Evolutionary conservation across 345 rosid species (phyloP), one percentile per base, ranked within the genome.

Genomic region (Isatis tinctoria): DNA sequence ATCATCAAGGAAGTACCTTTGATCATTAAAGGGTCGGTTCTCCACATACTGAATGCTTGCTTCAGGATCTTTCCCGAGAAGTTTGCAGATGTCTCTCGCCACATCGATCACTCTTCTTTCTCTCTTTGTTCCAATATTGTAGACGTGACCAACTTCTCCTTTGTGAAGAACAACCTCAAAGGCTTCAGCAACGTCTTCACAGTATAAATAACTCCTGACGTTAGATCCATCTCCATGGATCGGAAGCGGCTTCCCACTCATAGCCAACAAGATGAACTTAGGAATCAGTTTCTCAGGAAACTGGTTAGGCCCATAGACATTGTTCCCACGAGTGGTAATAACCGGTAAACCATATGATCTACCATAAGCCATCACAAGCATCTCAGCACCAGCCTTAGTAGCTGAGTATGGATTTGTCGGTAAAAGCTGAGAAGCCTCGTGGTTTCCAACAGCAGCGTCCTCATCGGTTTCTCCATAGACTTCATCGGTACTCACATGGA

Each of bases 351-450:
- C 86, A 72, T 85, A 85, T 4, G 91, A 84, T 69, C 87, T 71
- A 47, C 80, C 85, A 52, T 87, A 87, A 69, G 89, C 91, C 91
- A 87, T 85, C 27, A 85, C 91, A 14, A 87, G 64, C 91, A 87
- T 87, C 73, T 87, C 91, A 43, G 91, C 88, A 40, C 88, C 88
- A 1, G 91, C 88, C 65, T 87, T 87, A 7, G 89, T 87, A 0
- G 92, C 92, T 7, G 92, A 87, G 69, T 85, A 87, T 3, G 92
- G 92, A 48, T 85, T 87, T 6, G 92, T 85, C 0, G 92, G 92
- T 12, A 87, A 77, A 1, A 87, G 74, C 80, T 85, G 91, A 41
- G 91, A 87, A 66, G 91, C 89, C 65, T 87, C 89, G 17, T 81
- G 85, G 68, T 85, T 87, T 5, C 89, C 92, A 0, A 83, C 77